Percentiles rank a stretch among this genome's conserved stretches.
Evolutionary conservation across 306 rosid genomes (phyloP).

Genomic region (Lotus japonicus): DNA sequence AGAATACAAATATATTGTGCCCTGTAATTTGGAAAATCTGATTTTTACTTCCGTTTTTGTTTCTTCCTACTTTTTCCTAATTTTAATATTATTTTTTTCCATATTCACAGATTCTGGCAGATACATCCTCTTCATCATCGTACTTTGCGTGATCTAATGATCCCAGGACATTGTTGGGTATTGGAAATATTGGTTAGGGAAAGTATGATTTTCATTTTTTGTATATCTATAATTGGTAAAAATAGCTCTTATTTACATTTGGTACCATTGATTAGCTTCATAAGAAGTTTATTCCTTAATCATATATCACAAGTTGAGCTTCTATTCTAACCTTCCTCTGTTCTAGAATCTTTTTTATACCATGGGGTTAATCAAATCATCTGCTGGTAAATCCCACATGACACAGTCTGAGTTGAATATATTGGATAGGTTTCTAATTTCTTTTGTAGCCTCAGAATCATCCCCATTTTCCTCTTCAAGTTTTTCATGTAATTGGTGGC

Average conservation of each 20-base stretch:
- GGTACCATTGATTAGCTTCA: constrained; percentile 31
- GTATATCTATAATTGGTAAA: constrained; percentile 36
- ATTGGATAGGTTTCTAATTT: constrained; percentile 54
- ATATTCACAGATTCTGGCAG: constrained; percentile 81
- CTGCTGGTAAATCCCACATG: constrained; percentile 87
- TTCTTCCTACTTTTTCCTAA: not conserved
- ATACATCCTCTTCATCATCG: constrained; percentile 90
- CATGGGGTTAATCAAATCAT: constrained; percentile 67
- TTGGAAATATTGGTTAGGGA: constrained; percentile 32
- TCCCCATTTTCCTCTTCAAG: constrained; percentile 53
- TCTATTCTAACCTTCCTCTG: constrained; percentile 17
- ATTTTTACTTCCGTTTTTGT: not conserved
- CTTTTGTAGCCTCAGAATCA: constrained; percentile 54
- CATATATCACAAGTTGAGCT: constrained; percentile 22
- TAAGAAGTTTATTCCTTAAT: constrained; percentile 38
- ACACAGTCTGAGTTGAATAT: constrained; percentile 70
- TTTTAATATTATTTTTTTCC: not conserved
- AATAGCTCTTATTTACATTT: constrained; percentile 61
- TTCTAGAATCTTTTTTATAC: constrained; percentile 35
- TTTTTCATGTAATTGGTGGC: constrained; percentile 46
- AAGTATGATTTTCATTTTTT: constrained; percentile 25
- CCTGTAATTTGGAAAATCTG: not conserved
- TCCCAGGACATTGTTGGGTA: constrained; percentile 34
- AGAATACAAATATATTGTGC: not conserved
- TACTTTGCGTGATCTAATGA: constrained; percentile 75